These are phyloP conservation scores for Arctium lappa DNA, from an alignment of 129 eudicot genomes.

Conservation along the genomic window DNA sequence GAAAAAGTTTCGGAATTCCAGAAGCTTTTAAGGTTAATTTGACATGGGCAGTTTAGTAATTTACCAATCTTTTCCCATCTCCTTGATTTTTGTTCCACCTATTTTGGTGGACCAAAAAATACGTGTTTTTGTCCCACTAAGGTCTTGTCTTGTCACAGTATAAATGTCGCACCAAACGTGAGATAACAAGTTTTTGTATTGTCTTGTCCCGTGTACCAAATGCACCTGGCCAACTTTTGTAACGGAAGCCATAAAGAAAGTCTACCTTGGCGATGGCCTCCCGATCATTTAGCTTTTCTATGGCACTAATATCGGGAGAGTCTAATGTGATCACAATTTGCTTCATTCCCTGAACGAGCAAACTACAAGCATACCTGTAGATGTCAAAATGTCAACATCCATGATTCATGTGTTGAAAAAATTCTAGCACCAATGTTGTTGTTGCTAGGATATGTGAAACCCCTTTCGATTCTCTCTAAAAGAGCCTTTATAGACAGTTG, in stretches of 20 bases:
- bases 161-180: background rate
- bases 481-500: background rate
- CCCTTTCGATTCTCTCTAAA: background rate
- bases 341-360: slow-evolving; percentile 80
- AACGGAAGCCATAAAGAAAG: background rate
- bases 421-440: background rate
- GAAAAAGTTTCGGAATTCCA: background rate
- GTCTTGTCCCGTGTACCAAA: background rate
- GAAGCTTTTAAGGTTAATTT: background rate
- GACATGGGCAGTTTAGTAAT: background rate
- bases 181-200: background rate
- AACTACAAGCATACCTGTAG: slow-evolving; percentile 82
- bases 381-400: background rate
- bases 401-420: background rate
- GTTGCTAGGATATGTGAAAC: background rate
- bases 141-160: background rate
- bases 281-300: slow-evolving; percentile 72
- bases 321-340: slow-evolving; percentile 81
- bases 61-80: background rate
- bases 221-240: background rate
- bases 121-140: background rate
- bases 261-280: slow-evolving; percentile 70
- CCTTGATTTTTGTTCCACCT: background rate
- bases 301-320: slow-evolving; percentile 51
- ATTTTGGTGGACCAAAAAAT: background rate